Percentiles rank a stretch among this genome's conserved stretches.
phyloP scores from a whole-genome alignment of 352 stramenopile genomes.

The Poterioochromonas sp. region DNA sequence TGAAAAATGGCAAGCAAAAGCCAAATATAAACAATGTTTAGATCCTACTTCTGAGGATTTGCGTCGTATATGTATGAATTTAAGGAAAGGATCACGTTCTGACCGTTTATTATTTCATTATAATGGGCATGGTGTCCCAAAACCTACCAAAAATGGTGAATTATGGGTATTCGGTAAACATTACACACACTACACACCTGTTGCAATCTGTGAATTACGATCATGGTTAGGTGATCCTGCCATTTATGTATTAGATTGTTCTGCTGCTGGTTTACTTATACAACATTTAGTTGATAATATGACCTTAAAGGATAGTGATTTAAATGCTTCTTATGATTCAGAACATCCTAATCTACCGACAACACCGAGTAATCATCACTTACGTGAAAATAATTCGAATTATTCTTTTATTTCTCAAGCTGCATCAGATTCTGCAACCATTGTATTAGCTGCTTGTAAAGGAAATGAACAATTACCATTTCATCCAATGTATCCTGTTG shows the following conservation, averaged over 20 bases:
- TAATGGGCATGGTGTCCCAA: conserved; percentile 96
- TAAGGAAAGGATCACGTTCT: conserved; percentile 76
- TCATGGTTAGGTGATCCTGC: conserved; percentile 79
- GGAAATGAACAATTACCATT: conserved; percentile 87
- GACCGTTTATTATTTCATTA: conserved; percentile 97
- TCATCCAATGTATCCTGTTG: conserved; percentile 89
- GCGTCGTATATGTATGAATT: conserved; percentile 76
- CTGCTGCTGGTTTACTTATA: conserved; percentile 82
- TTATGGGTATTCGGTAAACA: conserved; percentile 95
- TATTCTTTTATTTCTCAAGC: neutral
- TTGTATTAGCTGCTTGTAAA: conserved; percentile 88
- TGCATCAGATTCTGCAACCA: conserved; percentile 44
- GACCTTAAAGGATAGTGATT: conserved; percentile 27
- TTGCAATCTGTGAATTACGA: conserved; percentile 86
- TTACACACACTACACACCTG: conserved; percentile 98
- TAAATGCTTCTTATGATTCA: neutral
- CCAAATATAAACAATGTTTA: conserved; percentile 82
- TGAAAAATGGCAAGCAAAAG: conserved; percentile 81
- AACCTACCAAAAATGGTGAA: conserved; percentile 83
- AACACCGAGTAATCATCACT: neutral
- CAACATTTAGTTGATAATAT: conserved; percentile 70
- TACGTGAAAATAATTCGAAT: neutral
- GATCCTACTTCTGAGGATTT: conserved; percentile 95
- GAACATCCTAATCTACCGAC: neutral
- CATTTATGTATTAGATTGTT: conserved; percentile 97